Base-by-base conservation (phyloP, 2,329 filamentous ascomycete species). In the Grosmannia serpens region DNA sequence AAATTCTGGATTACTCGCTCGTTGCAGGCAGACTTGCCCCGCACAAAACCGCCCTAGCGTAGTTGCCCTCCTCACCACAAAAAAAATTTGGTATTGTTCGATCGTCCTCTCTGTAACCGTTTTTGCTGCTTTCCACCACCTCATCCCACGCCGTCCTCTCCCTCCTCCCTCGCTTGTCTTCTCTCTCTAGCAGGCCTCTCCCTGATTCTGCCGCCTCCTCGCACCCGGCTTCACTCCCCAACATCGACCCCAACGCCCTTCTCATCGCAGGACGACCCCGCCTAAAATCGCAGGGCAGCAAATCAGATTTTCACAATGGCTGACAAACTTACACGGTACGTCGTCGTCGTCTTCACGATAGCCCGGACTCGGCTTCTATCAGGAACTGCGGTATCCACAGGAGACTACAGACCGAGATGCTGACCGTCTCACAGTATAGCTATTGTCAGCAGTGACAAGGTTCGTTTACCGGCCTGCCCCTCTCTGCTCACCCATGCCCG, bases 371-470 rank as follows among this genome's bases (percentile, higher is more conserved):
- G 5, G 26, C n/a, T 13, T 9, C 20, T 7, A 13, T 24, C 27
- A 41, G 27, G 29, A 22, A 7, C 17, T 22, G 5, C 20, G 8
- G n/a, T 49, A 17, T 47, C 15, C 27, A 17, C 29, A 11, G 24
- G 24, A 50, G 15, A 27, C 6, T 6, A 50, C 7, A n/a, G 4
- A 20, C 22, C 6, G 9, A 9, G 11, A 7, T 63, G 55, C 70
- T 73, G 57, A 71, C 65, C 15, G n/a, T 27, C 24, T 20, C 66
- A 53, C 70, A 95, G 94, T 88, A 91, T 99, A 78, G 94, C 94
- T 70, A 99, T 99, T 78, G 89, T 99, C 80, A 97, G 92, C 76
- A 88, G 83, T 73, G 94, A 99, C 86, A 97, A 99, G 86, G 90
- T 94, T 68, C 62, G 64, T 73, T 70, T 73, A 71, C 60, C 31